Percentiles rank a stretch among this genome's conserved stretches.
These are phyloP conservation scores for Tricholoma sp. DNA, from an alignment of 768 basidiomycete species.

Conservation along the genomic window DNA sequence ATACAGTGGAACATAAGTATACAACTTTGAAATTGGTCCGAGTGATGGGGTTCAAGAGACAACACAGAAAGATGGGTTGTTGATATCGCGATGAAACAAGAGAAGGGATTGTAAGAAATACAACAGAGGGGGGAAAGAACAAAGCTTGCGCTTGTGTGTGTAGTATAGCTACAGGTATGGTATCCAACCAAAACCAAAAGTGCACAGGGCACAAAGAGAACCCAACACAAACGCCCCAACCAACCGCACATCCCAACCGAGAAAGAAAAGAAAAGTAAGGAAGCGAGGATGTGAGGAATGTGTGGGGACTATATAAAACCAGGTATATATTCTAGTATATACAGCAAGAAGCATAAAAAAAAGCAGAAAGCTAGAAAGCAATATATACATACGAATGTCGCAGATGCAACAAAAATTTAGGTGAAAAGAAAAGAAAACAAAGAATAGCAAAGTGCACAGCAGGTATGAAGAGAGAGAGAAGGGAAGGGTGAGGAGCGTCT, in stretches of 20 bases:
- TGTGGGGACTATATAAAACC: neutral
- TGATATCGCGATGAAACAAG: neutral
- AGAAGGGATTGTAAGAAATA: neutral
- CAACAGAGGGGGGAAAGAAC: neutral
- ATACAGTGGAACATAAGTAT: no score
- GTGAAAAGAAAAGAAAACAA: neutral
- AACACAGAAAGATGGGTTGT: neutral
- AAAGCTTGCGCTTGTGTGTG: no score
- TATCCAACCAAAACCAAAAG: neutral
- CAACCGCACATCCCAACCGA: no score
- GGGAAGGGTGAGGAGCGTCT: neutral
- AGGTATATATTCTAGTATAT: neutral
- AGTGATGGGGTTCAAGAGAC: no score
- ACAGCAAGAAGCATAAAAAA: neutral
- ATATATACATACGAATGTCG: neutral
- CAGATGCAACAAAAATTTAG: neutral
- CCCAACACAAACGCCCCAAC: no score
- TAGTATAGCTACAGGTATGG: neutral
- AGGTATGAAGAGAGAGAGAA: neutral
- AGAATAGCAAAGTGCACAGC: neutral
- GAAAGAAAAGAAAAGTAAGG: neutral
- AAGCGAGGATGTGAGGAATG: neutral
- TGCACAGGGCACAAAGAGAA: no score
- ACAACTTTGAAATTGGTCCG: no score
- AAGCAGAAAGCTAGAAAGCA: neutral